Evolutionary conservation across 768 basidiomycete species (phyloP).

Genomic region (Boletellus ananas): DNA sequence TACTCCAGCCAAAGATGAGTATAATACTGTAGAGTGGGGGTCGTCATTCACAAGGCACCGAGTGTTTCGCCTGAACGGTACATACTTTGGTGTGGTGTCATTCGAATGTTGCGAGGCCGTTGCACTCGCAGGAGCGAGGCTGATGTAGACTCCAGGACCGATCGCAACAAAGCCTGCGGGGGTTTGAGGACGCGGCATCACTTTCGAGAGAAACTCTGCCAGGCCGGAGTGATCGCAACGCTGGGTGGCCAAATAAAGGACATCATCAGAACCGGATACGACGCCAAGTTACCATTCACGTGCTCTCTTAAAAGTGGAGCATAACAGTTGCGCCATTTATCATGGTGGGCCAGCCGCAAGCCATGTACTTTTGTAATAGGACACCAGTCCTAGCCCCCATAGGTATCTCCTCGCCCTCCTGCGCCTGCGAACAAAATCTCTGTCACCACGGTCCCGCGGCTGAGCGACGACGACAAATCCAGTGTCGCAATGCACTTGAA

Average conservation of each 20-base stretch:
- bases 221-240: too few relatives aligned
- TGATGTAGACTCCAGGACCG: constrained; percentile 16
- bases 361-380: too few relatives aligned
- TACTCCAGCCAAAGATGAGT: constrained; percentile 31
- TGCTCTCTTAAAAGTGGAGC: too few relatives aligned
- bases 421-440: background rate
- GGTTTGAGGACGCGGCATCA: constrained; percentile 12
- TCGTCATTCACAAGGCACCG: background rate
- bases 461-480: background rate
- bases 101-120: background rate
- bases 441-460: background rate
- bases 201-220: too few relatives aligned
- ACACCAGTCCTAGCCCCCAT: background rate
- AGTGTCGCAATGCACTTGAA: too few relatives aligned
- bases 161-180: constrained; percentile 17
- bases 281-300: too few relatives aligned
- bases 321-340: too few relatives aligned
- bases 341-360: too few relatives aligned
- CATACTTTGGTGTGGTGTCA: constrained; percentile 21
- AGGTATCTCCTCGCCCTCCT: background rate
- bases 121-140: background rate
- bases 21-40: constrained; percentile 17
- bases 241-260: too few relatives aligned
- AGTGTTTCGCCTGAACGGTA: background rate
- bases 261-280: too few relatives aligned